A percentile compares a stretch with the other conserved stretches of the same genome.
phyloP scores from a whole-genome alignment of 768 basidiomycete genomes.

The Daedaleopsis sinensis region DNA sequence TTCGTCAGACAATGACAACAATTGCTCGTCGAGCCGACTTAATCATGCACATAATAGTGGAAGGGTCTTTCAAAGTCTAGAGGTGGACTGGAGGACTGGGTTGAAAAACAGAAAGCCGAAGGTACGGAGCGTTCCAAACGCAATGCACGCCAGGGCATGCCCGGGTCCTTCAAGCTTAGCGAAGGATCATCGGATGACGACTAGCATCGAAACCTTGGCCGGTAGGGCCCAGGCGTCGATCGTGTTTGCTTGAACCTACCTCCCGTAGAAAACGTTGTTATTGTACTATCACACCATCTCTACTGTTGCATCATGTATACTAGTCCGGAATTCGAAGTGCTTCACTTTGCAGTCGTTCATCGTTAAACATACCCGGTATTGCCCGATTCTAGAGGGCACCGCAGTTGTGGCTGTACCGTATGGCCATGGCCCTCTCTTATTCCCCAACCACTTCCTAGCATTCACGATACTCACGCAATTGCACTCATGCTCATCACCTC shows the following conservation, averaged over 20 bases:
- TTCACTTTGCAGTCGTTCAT: no score
- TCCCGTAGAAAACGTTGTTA: no score
- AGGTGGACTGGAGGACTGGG: constrained; percentile 72
- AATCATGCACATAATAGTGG: constrained; percentile 48
- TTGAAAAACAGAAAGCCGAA: constrained; percentile 54
- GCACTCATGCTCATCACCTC: constrained; percentile 11
- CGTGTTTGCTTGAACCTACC: no score
- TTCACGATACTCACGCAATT: neutral
- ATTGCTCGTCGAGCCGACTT: no score
- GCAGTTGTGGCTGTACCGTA: neutral
- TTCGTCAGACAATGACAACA: neutral
- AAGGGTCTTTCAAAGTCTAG: constrained; percentile 82
- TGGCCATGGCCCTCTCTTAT: neutral
- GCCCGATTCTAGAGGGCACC: neutral
- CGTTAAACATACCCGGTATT: neutral
- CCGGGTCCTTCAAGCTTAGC: constrained; percentile 15
- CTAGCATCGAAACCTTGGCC: neutral
- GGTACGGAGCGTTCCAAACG: constrained; percentile 25
- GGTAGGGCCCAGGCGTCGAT: no score
- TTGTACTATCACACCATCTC: neutral
- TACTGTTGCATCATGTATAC: neutral
- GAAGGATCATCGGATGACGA: constrained; percentile 9
- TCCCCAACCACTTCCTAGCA: neutral
- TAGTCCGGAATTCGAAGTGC: no score
- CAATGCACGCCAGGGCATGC: constrained; percentile 18